Evolutionary conservation across 441 rosid species (phyloP).

Genomic region (Aquilaria agallochum): DNA sequence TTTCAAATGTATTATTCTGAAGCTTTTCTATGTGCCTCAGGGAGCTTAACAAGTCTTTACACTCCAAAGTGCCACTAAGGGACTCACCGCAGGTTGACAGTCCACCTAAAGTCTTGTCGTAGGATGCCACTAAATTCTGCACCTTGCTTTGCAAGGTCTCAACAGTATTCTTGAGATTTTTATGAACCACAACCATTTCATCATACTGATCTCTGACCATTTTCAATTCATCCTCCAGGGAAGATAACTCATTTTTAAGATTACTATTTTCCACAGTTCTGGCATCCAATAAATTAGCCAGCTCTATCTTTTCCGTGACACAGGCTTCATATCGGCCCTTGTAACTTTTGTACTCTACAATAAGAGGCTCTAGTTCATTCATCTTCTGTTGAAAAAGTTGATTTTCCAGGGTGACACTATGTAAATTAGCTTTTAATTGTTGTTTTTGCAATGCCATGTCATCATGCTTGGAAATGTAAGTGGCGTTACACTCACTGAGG

Average conservation of each 20-base stretch:
- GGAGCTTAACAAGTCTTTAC: constrained; percentile 34
- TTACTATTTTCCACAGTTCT: constrained; percentile 45
- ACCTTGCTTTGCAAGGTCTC: constrained; percentile 40
- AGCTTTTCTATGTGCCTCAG: constrained; percentile 49
- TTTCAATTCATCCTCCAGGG: constrained; percentile 57
- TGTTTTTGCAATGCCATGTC: constrained; percentile 61
- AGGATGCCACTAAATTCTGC: constrained; percentile 36
- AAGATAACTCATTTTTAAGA: constrained; percentile 40
- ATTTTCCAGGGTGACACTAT: constrained; percentile 51
- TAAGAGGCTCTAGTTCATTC: constrained; percentile 57
- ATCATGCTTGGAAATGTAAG: constrained; percentile 51
- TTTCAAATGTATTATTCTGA: constrained; percentile 52
- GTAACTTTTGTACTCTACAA: constrained; percentile 42
- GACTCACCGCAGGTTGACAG: constrained; percentile 30
- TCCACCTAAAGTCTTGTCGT: constrained; percentile 32
- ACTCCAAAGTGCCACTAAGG: constrained; percentile 33
- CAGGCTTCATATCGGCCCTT: constrained; percentile 56
- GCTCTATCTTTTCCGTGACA: constrained; percentile 57
- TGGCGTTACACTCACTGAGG: constrained; percentile 53
- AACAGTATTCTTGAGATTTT: constrained; percentile 41
- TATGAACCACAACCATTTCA: constrained; percentile 44
- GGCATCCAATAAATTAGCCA: constrained; percentile 57
- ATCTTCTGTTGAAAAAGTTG: constrained; percentile 57
- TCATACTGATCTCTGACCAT: constrained; percentile 35
- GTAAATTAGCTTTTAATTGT: constrained; percentile 54